phyloP scores from a whole-genome alignment of 768 basidiomycete genomes.

The Auricularia heimuer region DNA sequence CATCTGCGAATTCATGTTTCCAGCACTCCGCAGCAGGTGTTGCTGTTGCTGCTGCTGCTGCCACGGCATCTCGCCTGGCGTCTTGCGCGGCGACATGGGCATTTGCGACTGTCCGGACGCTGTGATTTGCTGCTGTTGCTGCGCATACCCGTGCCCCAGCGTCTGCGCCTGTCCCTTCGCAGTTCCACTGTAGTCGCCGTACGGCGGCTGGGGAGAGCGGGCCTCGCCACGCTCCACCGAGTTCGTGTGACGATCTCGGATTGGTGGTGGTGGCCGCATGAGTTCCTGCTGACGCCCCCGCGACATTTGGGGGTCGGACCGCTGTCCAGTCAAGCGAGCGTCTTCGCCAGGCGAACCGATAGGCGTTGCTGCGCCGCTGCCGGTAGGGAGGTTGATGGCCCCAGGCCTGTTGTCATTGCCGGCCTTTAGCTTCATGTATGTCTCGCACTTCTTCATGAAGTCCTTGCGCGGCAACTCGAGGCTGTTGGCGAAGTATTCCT shows the following conservation, averaged over 20 bases:
- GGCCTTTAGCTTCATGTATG: constrained; percentile 43
- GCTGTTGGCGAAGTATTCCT: constrained; percentile 82
- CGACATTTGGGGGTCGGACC: neutral
- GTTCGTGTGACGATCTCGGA: neutral
- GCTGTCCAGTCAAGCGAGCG: neutral
- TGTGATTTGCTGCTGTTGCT: neutral
- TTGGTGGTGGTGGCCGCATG: neutral
- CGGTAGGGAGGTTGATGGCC: neutral
- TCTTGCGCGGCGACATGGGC: neutral
- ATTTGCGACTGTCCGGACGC: neutral
- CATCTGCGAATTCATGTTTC: neutral
- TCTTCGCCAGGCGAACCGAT: neutral
- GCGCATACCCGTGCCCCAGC: neutral
- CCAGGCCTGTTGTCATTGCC: neutral
- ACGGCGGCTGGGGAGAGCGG: neutral
- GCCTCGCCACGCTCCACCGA: neutral
- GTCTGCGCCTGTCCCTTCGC: neutral
- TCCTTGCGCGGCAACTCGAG: constrained; percentile 90
- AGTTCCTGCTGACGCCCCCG: neutral
- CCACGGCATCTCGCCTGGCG: neutral
- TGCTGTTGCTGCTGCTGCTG: neutral
- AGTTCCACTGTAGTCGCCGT: neutral
- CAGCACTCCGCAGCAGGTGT: neutral
- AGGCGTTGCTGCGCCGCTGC: neutral
- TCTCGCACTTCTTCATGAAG: constrained; percentile 89